Conservation (phyloP, 495 filamentous ascomycete genomes). For the Talaromyces thailandensis region DNA sequence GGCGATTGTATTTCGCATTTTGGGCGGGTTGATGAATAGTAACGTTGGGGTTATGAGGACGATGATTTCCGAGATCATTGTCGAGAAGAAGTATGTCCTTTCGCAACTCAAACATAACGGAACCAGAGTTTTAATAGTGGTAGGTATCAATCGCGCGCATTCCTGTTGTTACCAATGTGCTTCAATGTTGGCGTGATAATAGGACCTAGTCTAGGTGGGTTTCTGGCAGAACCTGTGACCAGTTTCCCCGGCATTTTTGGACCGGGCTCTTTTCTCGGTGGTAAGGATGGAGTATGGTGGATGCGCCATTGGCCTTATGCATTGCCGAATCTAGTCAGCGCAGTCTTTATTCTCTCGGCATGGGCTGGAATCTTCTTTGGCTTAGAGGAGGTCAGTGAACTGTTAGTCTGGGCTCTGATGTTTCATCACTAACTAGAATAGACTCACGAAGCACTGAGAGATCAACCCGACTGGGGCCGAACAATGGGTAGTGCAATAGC, state of each 20-base stretch:
- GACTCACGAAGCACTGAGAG: slow-evolving; percentile 41
- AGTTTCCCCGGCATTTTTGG: slow-evolving; percentile 61
- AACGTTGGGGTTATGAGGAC: slow-evolving; percentile 77
- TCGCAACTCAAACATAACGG: background rate
- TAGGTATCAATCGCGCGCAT: slow-evolving; percentile 64
- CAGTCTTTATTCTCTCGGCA: slow-evolving; percentile 42
- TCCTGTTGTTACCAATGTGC: slow-evolving; percentile 71
- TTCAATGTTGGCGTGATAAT: slow-evolving; percentile 70
- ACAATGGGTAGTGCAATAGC: slow-evolving; percentile 33
- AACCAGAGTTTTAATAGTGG: background rate
- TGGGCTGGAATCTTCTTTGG: slow-evolving; percentile 44
- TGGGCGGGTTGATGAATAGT: slow-evolving; percentile 74
- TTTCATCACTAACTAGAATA: slow-evolving; percentile 9
- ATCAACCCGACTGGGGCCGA: slow-evolving; percentile 41
- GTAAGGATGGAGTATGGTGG: slow-evolving; percentile 48
- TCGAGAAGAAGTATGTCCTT: slow-evolving; percentile 47
- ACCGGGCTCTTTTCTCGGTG: slow-evolving; percentile 38
- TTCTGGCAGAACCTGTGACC: slow-evolving; percentile 61
- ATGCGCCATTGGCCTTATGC: slow-evolving; percentile 54
- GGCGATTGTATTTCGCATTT: slow-evolving; percentile 58
- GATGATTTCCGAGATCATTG: slow-evolving; percentile 71
- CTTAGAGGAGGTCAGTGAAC: slow-evolving; percentile 44
- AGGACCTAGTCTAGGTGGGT: slow-evolving; percentile 55
- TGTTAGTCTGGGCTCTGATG: background rate
- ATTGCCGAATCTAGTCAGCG: slow-evolving; percentile 52